Conservation (phyloP, 352 stramenopile genomes). For the Plasmopara halstedii region DNA sequence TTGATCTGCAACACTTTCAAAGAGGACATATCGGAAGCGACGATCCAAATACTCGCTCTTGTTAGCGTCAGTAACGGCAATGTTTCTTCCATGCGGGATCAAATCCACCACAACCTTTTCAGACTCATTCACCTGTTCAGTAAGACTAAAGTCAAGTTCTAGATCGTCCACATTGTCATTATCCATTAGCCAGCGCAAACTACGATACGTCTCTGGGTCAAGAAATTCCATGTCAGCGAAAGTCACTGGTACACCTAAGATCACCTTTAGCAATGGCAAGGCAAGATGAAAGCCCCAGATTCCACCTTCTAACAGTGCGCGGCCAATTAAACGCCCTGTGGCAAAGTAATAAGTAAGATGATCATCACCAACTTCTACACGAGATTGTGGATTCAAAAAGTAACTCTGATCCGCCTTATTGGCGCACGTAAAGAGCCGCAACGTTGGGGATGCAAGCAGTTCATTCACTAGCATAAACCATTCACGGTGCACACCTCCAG, state of each 20-base stretch:
- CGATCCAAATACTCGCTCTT: slow-evolving; percentile 90
- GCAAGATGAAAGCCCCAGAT: slow-evolving; percentile 91
- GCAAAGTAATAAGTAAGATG: slow-evolving; percentile 58
- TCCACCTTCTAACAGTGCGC: slow-evolving; percentile 77
- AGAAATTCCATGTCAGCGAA: slow-evolving; percentile 89
- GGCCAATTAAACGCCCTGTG: slow-evolving; percentile 51
- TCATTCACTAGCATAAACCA: slow-evolving; percentile 86
- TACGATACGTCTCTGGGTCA: slow-evolving; percentile 48
- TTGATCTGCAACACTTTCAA: slow-evolving; percentile 48
- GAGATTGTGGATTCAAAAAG: slow-evolving; percentile 56
- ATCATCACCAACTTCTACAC: slow-evolving; percentile 38
- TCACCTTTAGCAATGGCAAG: slow-evolving; percentile 94
- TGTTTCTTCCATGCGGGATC: slow-evolving; percentile 35
- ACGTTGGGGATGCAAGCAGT: slow-evolving; percentile 31
- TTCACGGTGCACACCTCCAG: slow-evolving; percentile 87
- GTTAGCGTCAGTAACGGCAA: slow-evolving; percentile 93
- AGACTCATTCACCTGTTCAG: slow-evolving; percentile 21
- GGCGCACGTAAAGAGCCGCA: slow-evolving; percentile 45
- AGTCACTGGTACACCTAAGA: slow-evolving; percentile 92
- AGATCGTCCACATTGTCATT: slow-evolving; percentile 46
- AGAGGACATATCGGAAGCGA: slow-evolving; percentile 55
- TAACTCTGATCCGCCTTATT: slow-evolving; percentile 57
- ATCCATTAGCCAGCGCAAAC: slow-evolving; percentile 43
- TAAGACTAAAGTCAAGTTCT: slow-evolving; percentile 54
- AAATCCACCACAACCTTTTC: slow-evolving; percentile 38